Conservation (phyloP, 768 basidiomycete genomes). For the Grammothele lineata region DNA sequence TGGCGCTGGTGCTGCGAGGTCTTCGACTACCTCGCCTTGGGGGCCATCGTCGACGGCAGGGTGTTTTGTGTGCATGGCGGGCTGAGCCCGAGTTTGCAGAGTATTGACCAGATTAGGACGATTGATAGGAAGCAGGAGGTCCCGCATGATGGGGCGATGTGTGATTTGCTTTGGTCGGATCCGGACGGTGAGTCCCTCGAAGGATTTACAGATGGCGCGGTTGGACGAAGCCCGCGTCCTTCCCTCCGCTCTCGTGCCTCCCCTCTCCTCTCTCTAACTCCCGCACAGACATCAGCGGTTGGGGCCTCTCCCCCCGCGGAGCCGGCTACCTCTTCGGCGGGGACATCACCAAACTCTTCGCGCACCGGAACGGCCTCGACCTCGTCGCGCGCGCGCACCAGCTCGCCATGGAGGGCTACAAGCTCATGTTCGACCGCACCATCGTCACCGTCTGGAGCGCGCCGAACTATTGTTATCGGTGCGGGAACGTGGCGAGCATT, state of each 20-base stretch:
- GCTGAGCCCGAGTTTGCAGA: constrained; percentile 81
- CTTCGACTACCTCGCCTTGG: constrained; percentile 93
- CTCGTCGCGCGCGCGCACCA: constrained; percentile 97
- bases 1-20: constrained; percentile 99
- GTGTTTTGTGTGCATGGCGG: constrained; percentile 99
- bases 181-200: constrained; percentile 73
- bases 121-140: constrained; percentile 98
- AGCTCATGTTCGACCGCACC: constrained; percentile 92
- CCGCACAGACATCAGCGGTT: constrained; percentile 78
- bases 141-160: constrained; percentile 98
- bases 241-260: not conserved
- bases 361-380: constrained; percentile 88
- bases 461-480: constrained; percentile 98
- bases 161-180: constrained; percentile 98
- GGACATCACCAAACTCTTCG: constrained; percentile 86
- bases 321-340: constrained; percentile 95
- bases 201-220: not conserved
- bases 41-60: constrained; percentile 93
- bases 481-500: constrained; percentile 92
- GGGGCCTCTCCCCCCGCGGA: constrained; percentile 97
- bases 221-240: not conserved
- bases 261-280: not conserved
- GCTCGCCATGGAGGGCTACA: constrained; percentile 96
- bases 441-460: constrained; percentile 99
- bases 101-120: constrained; percentile 88